These are phyloP conservation scores for Cladosporium phlei DNA, from an alignment of 2,329 filamentous ascomycete species.

Conservation along the genomic window DNA sequence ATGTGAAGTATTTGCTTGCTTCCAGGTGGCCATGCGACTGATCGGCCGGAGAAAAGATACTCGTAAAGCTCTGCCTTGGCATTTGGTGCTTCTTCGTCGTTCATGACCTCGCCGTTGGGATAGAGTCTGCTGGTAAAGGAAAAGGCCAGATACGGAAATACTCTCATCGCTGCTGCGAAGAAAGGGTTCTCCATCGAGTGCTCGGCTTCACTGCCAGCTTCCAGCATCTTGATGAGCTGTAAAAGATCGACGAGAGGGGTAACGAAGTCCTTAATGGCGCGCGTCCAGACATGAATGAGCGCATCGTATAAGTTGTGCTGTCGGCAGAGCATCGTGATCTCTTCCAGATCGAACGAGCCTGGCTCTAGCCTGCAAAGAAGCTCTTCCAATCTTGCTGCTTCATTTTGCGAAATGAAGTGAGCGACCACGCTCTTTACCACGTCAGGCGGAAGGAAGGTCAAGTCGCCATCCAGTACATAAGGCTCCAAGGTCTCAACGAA, in stretches of 20 bases:
- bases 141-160: slow-evolving; percentile 93
- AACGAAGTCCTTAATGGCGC: slow-evolving; percentile 81
- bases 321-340: slow-evolving; percentile 85
- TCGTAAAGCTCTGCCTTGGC: slow-evolving; percentile 89
- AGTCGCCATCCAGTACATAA: slow-evolving; percentile 73
- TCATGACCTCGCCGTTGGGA: slow-evolving; percentile 72
- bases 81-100: slow-evolving; percentile 64
- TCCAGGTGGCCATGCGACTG: slow-evolving; percentile 67
- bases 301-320: slow-evolving; percentile 91
- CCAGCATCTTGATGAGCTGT: slow-evolving; percentile 52
- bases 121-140: slow-evolving; percentile 86
- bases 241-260: slow-evolving; percentile 84
- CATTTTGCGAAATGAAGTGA: slow-evolving; percentile 71
- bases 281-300: slow-evolving; percentile 94
- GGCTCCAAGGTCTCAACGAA: slow-evolving; percentile 88
- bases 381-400: slow-evolving; percentile 78
- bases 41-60: slow-evolving; percentile 85
- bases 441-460: slow-evolving; percentile 71
- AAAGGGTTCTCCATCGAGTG: slow-evolving; percentile 41
- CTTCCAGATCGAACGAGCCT: slow-evolving; percentile 84
- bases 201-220: slow-evolving; percentile 55
- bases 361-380: slow-evolving; percentile 92
- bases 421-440: slow-evolving; percentile 82
- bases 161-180: slow-evolving; percentile 72
- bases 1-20: slow-evolving; percentile 59